Evolutionary conservation across 2,329 filamentous ascomycete genomes (phyloP).

Genomic region (Fusarium tuaranense): DNA sequence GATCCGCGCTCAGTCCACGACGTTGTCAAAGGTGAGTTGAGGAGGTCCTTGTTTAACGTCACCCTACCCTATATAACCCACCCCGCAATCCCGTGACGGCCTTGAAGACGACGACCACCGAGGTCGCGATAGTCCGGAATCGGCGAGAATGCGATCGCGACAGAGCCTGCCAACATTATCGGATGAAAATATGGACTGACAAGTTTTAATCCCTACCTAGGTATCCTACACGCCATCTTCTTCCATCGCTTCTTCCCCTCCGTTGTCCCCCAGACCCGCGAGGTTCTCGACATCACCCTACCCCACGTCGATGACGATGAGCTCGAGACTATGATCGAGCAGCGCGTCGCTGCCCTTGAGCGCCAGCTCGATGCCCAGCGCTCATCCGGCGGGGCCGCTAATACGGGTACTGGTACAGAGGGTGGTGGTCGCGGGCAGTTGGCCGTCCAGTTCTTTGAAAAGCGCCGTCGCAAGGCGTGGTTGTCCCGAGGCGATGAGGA

Average conservation of each 20-base stretch:
- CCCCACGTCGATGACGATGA: slow-evolving; percentile 91
- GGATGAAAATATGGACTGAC: background rate
- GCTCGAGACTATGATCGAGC: slow-evolving; percentile 93
- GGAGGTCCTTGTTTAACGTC: slow-evolving; percentile 17
- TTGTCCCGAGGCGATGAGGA: slow-evolving; percentile 88
- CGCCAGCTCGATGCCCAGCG: slow-evolving; percentile 78
- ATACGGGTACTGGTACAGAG: slow-evolving; percentile 47
- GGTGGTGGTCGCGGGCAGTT: slow-evolving; percentile 82
- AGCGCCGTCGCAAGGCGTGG: slow-evolving; percentile 84
- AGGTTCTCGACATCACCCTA: slow-evolving; percentile 90
- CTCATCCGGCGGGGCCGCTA: slow-evolving; percentile 45
- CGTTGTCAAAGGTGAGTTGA: slow-evolving; percentile 82
- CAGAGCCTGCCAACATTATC: background rate
- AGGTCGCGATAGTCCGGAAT: background rate
- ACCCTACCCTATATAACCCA: slow-evolving; percentile 39
- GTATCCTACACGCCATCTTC: slow-evolving; percentile 96
- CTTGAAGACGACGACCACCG: slow-evolving; percentile 8
- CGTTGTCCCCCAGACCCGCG: slow-evolving; percentile 83
- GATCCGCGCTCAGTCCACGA: slow-evolving; percentile 92
- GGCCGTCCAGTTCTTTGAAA: slow-evolving; percentile 94
- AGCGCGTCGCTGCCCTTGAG: slow-evolving; percentile 82
- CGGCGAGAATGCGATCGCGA: background rate
- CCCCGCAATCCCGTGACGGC: slow-evolving; percentile 26
- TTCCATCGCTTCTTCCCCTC: slow-evolving; percentile 98
- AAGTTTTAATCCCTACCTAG: slow-evolving; percentile 63